These are phyloP conservation scores for Rhodotorula sp. DNA, from an alignment of 1,284 basidiomycete species.

Conservation along the genomic window DNA sequence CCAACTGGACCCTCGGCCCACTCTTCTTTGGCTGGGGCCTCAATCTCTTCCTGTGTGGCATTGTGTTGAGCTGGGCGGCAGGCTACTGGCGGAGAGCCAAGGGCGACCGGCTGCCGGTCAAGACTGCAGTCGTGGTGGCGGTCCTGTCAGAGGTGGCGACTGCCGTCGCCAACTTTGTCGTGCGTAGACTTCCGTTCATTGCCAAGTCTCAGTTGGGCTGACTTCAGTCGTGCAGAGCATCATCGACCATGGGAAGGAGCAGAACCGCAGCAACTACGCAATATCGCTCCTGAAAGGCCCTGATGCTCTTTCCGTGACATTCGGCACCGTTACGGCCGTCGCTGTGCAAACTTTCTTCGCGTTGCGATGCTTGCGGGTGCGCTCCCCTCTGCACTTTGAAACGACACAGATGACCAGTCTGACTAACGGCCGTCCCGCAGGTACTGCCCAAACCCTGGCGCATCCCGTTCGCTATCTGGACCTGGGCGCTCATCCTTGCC, in stretches of 20 bases:
- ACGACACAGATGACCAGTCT: too few species aligned
- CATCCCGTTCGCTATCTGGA: neutral
- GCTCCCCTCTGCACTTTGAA: neutral
- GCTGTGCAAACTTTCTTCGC: slow-evolving; percentile 5
- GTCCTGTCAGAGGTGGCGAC: neutral
- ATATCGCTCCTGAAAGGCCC: slow-evolving; percentile 5
- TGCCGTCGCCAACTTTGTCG: neutral
- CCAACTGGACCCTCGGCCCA: slow-evolving; percentile 7
- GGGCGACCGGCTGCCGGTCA: neutral
- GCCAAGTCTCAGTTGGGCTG: neutral
- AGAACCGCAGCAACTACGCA: slow-evolving; percentile 5
- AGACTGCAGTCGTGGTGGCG: neutral
- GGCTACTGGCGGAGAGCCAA: neutral
- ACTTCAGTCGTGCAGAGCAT: neutral
- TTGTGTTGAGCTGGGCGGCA: neutral
- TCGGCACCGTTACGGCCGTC: neutral
- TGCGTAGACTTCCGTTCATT: neutral
- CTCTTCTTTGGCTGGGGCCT: slow-evolving; percentile 4
- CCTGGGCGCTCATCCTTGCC: neutral
- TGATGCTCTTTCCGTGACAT: neutral
- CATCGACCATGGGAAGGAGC: slow-evolving; percentile 5
- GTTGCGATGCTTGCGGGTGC: neutral
- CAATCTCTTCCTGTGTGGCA: slow-evolving; percentile 5
- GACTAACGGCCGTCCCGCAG: neutral
- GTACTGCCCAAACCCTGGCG: neutral